These are phyloP conservation scores for Posidonia oceanica DNA, from an alignment of 116 monocot genomes.

Conservation along the genomic window DNA sequence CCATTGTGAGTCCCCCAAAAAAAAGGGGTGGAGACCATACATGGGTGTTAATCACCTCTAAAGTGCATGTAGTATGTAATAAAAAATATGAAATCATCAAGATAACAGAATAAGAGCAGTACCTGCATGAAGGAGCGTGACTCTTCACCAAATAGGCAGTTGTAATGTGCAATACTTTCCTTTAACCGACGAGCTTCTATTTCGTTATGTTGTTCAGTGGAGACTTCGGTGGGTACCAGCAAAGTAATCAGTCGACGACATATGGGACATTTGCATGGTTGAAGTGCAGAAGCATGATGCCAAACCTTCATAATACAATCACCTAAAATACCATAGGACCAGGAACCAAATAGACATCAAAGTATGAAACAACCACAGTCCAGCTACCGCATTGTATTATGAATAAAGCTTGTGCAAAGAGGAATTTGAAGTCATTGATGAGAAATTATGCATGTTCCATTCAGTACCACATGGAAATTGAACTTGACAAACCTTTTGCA, in stretches of 20 bases:
- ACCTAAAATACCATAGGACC: slow-evolving; percentile 17
- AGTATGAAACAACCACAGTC: not conserved
- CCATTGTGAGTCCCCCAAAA: not conserved
- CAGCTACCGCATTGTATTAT: not conserved
- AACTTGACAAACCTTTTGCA: too few species aligned
- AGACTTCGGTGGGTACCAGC: slow-evolving; percentile 37
- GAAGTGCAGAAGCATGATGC: slow-evolving; percentile 63
- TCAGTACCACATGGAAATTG: too few species aligned
- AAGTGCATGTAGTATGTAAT: not conserved
- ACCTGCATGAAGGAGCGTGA: slow-evolving; percentile 54
- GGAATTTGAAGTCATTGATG: not conserved
- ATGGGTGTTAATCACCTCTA: not conserved
- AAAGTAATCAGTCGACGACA: slow-evolving; percentile 68
- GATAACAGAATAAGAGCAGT: not conserved
- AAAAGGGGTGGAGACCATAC: not conserved
- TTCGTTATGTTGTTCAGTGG: not conserved
- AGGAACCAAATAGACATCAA: not conserved
- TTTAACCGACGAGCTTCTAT: slow-evolving; percentile 26
- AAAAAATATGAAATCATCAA: not conserved
- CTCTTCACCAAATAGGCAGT: slow-evolving; percentile 59
- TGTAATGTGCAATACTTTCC: slow-evolving; percentile 50
- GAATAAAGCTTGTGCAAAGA: too few species aligned
- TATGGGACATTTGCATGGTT: slow-evolving; percentile 76
- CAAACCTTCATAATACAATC: slow-evolving; percentile 74
- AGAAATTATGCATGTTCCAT: not conserved